phyloP scores from a whole-genome alignment of 2,329 filamentous ascomycete species.

The Clonostachys rosea region DNA sequence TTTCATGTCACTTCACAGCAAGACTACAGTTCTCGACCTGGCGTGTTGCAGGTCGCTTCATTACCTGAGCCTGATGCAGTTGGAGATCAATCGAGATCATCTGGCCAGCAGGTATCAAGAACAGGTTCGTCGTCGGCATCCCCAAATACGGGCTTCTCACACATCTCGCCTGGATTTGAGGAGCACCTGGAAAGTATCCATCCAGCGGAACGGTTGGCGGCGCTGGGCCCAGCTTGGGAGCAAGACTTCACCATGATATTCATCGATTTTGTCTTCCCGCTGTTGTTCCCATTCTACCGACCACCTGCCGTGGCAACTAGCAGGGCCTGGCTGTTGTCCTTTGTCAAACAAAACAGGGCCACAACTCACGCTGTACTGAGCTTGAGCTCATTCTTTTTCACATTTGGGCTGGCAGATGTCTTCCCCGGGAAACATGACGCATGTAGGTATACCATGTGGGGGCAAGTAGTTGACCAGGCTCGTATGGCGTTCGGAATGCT shows the following conservation, averaged over 20 bases:
- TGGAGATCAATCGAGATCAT: no score
- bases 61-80: no score
- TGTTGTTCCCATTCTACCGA: background rate
- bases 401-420: background rate
- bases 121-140: no score
- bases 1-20: no score
- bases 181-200: no score
- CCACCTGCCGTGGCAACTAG: background rate
- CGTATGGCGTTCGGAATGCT: background rate
- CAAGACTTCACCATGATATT: background rate
- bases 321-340: background rate
- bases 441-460: background rate
- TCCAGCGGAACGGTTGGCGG: no score
- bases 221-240: no score
- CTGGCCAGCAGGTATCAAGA: no score
- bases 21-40: no score
- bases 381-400: background rate
- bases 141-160: no score
- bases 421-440: background rate
- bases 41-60: no score
- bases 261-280: background rate
- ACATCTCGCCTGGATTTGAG: no score
- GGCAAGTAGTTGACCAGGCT: background rate
- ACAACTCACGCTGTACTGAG: background rate
- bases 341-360: background rate